A percentile compares a stretch with the other conserved stretches of the same genome.
Evolutionary conservation across 2,329 filamentous ascomycete genomes (phyloP).

Genomic region (Stemphylium lycopersici): DNA sequence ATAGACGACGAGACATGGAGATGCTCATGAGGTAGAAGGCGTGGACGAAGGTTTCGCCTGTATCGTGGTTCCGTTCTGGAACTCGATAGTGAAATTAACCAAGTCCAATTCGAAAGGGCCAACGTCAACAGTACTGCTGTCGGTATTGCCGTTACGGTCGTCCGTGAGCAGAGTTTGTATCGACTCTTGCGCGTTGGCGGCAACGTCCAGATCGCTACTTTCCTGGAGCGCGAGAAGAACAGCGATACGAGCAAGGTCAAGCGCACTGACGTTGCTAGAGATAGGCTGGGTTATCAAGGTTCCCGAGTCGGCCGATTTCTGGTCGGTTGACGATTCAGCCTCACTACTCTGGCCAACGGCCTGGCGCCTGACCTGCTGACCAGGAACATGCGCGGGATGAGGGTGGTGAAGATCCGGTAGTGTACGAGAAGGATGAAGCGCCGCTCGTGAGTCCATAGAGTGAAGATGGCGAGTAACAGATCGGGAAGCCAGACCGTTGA

Average conservation of each 20-base stretch:
- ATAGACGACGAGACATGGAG: not conserved
- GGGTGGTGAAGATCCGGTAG: slow-evolving; percentile 34
- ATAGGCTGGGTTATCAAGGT: slow-evolving; percentile 36
- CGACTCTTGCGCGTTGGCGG: slow-evolving; percentile 52
- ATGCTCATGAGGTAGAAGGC: slow-evolving; percentile 4
- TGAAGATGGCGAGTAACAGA: slow-evolving; percentile 23
- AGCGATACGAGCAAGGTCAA: slow-evolving; percentile 55
- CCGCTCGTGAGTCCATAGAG: slow-evolving; percentile 26
- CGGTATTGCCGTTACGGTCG: slow-evolving; percentile 37
- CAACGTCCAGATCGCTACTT: slow-evolving; percentile 47
- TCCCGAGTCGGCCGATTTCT: slow-evolving; percentile 17
- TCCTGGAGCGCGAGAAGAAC: slow-evolving; percentile 55
- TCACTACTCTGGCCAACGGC: slow-evolving; percentile 40
- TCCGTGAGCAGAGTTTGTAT: slow-evolving; percentile 48
- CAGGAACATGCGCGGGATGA: slow-evolving; percentile 20
- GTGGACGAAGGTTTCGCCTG: slow-evolving; percentile 14
- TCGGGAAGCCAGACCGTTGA: slow-evolving; percentile 61
- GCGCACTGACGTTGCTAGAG: slow-evolving; percentile 43
- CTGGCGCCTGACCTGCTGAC: slow-evolving; percentile 27
- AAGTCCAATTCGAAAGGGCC: slow-evolving; percentile 42
- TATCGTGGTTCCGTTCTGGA: slow-evolving; percentile 44
- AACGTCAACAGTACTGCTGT: slow-evolving; percentile 33
- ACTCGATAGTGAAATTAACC: slow-evolving; percentile 37
- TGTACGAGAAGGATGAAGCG: slow-evolving; percentile 29
- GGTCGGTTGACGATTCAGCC: slow-evolving; percentile 35